A percentile compares a stretch with the other conserved stretches of the same genome.
Evolutionary conservation across 352 stramenopile species (phyloP).

Genomic region (Pythium periplocum): DNA sequence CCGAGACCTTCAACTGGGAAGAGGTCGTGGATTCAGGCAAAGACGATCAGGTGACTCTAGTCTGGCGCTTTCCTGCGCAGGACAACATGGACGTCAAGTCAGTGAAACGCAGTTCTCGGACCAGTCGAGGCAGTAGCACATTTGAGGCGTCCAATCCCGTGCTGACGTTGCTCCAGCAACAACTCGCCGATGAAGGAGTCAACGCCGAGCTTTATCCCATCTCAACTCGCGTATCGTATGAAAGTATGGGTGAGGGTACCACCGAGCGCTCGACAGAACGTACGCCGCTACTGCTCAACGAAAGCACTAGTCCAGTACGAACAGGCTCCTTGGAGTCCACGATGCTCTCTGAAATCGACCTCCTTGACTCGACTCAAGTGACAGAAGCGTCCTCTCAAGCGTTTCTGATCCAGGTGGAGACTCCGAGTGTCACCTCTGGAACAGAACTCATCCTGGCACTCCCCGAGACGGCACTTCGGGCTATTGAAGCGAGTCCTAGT

Average conservation of each 20-base stretch:
- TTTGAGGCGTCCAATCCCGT: background rate
- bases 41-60: background rate
- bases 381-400: constrained; percentile 3
- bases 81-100: background rate
- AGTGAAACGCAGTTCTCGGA: background rate
- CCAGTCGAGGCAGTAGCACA: no score
- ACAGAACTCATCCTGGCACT: constrained; percentile 32
- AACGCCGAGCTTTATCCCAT: constrained; percentile 10
- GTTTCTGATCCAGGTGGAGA: constrained; percentile 19
- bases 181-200: constrained; percentile 13
- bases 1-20: constrained; percentile 16
- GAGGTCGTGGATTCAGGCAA: background rate
- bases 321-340: constrained; percentile 6
- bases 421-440: background rate
- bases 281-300: constrained; percentile 8
- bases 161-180: constrained; percentile 7
- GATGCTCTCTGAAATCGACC: constrained; percentile 17
- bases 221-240: constrained; percentile 7
- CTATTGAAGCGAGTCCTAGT: background rate
- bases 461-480: constrained; percentile 11
- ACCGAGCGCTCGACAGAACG: constrained; percentile 4
- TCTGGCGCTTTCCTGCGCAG: constrained; percentile 1
- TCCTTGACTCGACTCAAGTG: background rate
- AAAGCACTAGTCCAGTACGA: background rate
- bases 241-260: background rate